A percentile compares a stretch with the other conserved stretches of the same genome.
Conservation (phyloP, 495 filamentous ascomycete species). For the Xylaria palmicola region DNA sequence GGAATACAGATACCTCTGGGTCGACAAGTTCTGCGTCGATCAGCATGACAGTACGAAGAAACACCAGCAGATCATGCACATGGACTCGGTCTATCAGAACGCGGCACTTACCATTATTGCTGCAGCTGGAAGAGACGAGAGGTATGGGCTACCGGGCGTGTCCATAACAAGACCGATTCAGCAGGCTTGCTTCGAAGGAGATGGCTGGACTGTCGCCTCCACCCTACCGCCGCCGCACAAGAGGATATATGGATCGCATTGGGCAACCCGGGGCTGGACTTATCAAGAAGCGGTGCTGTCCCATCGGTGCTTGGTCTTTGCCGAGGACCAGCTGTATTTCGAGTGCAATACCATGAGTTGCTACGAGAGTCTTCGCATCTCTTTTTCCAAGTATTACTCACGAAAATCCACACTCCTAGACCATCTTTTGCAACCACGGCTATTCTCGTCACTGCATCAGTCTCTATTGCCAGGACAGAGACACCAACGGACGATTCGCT, state of each 20-base stretch:
- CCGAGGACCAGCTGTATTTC: slow-evolving; percentile 36
- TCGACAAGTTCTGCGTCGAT: slow-evolving; percentile 28
- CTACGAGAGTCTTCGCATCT: slow-evolving; percentile 12
- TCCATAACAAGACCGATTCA: no score
- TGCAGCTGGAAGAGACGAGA: slow-evolving; percentile 21
- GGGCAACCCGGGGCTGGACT: slow-evolving; percentile 42
- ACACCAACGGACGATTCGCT: not conserved
- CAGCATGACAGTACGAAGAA: slow-evolving; percentile 18
- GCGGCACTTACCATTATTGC: slow-evolving; percentile 25
- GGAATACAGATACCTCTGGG: slow-evolving; percentile 28
- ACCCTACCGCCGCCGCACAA: no score
- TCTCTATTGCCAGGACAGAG: no score
- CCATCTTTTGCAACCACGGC: not conserved
- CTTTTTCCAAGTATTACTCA: not conserved
- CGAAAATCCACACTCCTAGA: not conserved
- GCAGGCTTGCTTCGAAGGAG: no score
- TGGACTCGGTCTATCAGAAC: slow-evolving; percentile 27
- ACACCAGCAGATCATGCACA: slow-evolving; percentile 23
- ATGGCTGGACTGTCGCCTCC: no score
- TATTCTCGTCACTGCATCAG: no score
- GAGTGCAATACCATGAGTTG: slow-evolving; percentile 33
- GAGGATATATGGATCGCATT: no score
- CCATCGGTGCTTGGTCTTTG: slow-evolving; percentile 34
- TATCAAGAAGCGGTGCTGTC: slow-evolving; percentile 41
- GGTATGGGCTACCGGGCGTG: slow-evolving; percentile 27